Evolutionary conservation across 306 rosid genomes (phyloP), one percentile per base, ranked within the genome.

Genomic region (Lathyrus oleraceus): DNA sequence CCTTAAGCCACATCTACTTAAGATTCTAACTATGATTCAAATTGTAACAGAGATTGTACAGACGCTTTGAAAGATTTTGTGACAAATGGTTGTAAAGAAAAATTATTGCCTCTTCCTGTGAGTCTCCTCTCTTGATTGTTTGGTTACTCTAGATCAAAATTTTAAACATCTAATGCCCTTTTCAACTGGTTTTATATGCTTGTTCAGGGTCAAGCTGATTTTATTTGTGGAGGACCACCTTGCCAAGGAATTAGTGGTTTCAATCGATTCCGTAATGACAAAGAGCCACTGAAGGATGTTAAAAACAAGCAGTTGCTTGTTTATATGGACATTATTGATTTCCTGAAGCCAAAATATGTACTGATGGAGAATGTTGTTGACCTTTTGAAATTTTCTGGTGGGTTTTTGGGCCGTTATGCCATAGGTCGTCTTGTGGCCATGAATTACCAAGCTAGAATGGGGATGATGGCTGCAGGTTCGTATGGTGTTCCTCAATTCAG

Each of bases 311-410:
- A 89, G 39, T 40, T 89, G 8, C 2, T 79, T 17, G 96, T 92
- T 8, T 92, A 57, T 36, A 85, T 92, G 94, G 85, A 89, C 20
- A 81, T 89, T 0, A 86, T 92, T 11, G 76, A 83, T 4, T 87
- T 75, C 58, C 28, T 92, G 3, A 81, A 73, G 66, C 97, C 97
- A 2, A 87, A 81, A 10, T 87, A 67, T 43, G 88, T 87, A 3
- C 79, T 92, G 25, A 92, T 92, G 97, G 97, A 92, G 59, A 92
- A 92, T 61, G 97, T 92, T 0, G 96, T 92, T 0, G 97, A 89
- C 6, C 72, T 92, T 14, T 71, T 91, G 2, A 91, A 81, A 65
- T 89, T 91, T 78, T 73, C 90, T 11, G 83, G 82, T 63, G 97
- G 91, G 2, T 86, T 68, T 52, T 38, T 92, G 56, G 97, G 97